Conservation (phyloP, 169 alveolate species). For the Plasmodium coatneyi region DNA sequence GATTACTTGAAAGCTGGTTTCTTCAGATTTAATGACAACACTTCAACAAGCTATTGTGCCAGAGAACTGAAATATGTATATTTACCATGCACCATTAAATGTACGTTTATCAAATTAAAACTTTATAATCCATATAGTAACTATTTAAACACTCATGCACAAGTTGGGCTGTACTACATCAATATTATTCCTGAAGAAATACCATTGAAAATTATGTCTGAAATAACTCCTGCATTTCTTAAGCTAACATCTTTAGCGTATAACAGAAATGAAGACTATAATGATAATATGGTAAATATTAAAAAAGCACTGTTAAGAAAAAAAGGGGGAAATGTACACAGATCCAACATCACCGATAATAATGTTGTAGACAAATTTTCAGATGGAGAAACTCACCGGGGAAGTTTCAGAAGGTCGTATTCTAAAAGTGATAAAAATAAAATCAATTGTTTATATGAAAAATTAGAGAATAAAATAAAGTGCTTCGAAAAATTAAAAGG, state of each 20-base stretch:
- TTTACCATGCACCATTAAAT: slow-evolving; percentile 73
- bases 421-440: slow-evolving; percentile 34
- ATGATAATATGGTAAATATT: slow-evolving; percentile 22
- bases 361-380: slow-evolving; percentile 8
- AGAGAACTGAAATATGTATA: slow-evolving; percentile 75
- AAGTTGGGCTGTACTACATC: slow-evolving; percentile 61
- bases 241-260: slow-evolving; percentile 35
- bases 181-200: slow-evolving; percentile 73
- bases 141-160: slow-evolving; percentile 43
- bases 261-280: slow-evolving; percentile 19
- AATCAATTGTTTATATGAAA: slow-evolving; percentile 41
- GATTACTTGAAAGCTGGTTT: slow-evolving; percentile 69
- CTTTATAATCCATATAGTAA: slow-evolving; percentile 54
- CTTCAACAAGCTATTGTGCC: slow-evolving; percentile 73
- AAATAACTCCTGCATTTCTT: slow-evolving; percentile 23
- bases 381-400: background rate
- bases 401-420: slow-evolving; percentile 23
- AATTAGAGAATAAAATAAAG: slow-evolving; percentile 66
- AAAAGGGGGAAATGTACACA: slow-evolving; percentile 22
- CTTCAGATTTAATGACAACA: slow-evolving; percentile 70
- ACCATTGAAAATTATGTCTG: slow-evolving; percentile 18
- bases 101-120: slow-evolving; percentile 63
- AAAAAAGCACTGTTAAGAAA: slow-evolving; percentile 25
- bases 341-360: background rate
- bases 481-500: slow-evolving; percentile 73